These are phyloP conservation scores for Raffaelea arxii DNA, from an alignment of 2,329 filamentous ascomycete species.

Conservation along the genomic window DNA sequence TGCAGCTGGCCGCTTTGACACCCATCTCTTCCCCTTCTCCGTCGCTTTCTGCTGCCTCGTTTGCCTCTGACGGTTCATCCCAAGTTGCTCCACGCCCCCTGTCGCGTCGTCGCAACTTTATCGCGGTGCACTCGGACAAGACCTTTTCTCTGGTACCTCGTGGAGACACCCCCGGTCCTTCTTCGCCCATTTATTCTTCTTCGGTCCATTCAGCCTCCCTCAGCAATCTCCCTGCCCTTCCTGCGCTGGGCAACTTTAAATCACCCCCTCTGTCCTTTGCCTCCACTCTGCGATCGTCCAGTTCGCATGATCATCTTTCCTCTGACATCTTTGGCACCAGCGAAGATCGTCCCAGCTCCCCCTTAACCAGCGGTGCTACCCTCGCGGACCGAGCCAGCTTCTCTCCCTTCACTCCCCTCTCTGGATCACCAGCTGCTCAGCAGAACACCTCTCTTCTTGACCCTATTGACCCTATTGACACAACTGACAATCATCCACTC, in stretches of 20 bases:
- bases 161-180: background rate
- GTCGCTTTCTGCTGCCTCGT: slow-evolving; percentile 7
- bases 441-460: background rate
- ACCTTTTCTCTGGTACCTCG: slow-evolving; percentile 44
- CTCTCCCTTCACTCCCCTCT: slow-evolving; percentile 21
- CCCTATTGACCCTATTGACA: background rate
- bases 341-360: slow-evolving; percentile 34
- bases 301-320: slow-evolving; percentile 39
- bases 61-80: slow-evolving; percentile 14
- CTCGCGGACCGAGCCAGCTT: slow-evolving; percentile 34
- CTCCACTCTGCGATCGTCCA: slow-evolving; percentile 28
- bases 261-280: slow-evolving; percentile 34
- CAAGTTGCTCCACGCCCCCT: slow-evolving; percentile 18
- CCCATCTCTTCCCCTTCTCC: slow-evolving; percentile 9
- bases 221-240: background rate
- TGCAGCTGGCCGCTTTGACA: slow-evolving; percentile 6
- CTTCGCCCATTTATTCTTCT: slow-evolving; percentile 6
- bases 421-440: slow-evolving; percentile 16
- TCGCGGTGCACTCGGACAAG: slow-evolving; percentile 46
- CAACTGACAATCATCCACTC: background rate
- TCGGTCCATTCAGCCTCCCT: background rate
- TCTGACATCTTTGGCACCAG: slow-evolving; percentile 37
- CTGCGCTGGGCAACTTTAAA: slow-evolving; percentile 20
- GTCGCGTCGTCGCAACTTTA: slow-evolving; percentile 32
- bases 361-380: slow-evolving; percentile 31